A percentile compares a stretch with the other conserved stretches of the same genome.
Evolutionary conservation across 1,139 yeast species (phyloP).

Genomic region (Suhomyces wounanorum): DNA sequence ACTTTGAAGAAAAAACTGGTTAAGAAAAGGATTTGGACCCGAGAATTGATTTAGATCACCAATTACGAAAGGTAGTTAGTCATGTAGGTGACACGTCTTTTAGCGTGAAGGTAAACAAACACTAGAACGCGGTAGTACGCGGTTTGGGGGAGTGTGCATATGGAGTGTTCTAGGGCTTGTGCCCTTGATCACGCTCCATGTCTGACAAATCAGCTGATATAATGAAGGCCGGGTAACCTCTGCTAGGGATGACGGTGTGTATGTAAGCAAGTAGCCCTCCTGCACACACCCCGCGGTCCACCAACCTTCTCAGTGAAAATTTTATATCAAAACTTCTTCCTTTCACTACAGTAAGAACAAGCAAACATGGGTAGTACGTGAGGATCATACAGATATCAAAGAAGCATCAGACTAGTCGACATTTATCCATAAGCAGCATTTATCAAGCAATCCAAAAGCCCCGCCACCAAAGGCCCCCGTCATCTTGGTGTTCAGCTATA

Average conservation of each 20-base stretch:
- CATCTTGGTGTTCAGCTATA: neutral
- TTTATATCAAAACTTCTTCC: slow-evolving; percentile 12
- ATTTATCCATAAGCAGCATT: neutral
- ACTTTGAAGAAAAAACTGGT: neutral
- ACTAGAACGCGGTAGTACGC: slow-evolving; percentile 5
- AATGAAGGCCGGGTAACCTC: slow-evolving; percentile 5
- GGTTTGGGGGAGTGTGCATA: neutral
- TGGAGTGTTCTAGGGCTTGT: slow-evolving; percentile 4
- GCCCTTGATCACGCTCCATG: slow-evolving; percentile 5
- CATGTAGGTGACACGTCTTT: neutral
- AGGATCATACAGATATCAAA: slow-evolving; percentile 7
- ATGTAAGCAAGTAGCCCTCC: slow-evolving; percentile 1
- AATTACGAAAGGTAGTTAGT: neutral
- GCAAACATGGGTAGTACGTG: slow-evolving; percentile 70
- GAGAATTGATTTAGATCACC: neutral
- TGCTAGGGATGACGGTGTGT: neutral
- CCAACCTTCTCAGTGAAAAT: slow-evolving; percentile 13
- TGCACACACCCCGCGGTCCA: slow-evolving; percentile 11
- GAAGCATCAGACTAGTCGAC: neutral
- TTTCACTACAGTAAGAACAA: slow-evolving; percentile 27
- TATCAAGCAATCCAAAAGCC: neutral
- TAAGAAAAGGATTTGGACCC: neutral
- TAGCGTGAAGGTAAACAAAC: slow-evolving; percentile 13
- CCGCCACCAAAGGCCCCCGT: neutral
- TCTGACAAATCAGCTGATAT: neutral